Conservation (phyloP, 2,329 filamentous ascomycete genomes). For the Cladosporium halotolerans region DNA sequence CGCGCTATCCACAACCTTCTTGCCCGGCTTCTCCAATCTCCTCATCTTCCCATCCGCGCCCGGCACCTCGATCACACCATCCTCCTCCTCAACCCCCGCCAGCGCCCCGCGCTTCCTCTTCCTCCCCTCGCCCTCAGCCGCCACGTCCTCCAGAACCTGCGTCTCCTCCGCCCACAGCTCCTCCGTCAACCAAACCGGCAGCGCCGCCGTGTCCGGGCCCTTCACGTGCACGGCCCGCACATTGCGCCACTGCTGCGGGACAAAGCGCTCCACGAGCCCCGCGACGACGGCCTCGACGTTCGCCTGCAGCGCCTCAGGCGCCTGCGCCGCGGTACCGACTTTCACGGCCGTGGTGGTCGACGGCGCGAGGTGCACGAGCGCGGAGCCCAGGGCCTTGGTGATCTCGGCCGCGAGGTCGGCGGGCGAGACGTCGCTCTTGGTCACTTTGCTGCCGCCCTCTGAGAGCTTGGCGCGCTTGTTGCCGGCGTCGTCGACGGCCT, state of each 20-base stretch:
- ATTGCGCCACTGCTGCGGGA: slow-evolving; percentile 83
- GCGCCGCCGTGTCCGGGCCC: slow-evolving; percentile 75
- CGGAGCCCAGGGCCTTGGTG: slow-evolving; percentile 66
- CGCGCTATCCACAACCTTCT: slow-evolving; percentile 18
- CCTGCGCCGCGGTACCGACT: slow-evolving; percentile 70
- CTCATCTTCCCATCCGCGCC: slow-evolving; percentile 31
- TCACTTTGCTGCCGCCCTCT: slow-evolving; percentile 32
- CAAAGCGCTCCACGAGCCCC: slow-evolving; percentile 67
- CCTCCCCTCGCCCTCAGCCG: slow-evolving; percentile 23
- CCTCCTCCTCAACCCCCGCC: slow-evolving; percentile 15
- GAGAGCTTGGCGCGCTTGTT: slow-evolving; percentile 40
- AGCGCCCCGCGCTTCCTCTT: slow-evolving; percentile 30
- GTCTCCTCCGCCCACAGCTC: slow-evolving; percentile 78
- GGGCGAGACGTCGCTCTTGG: slow-evolving; percentile 49
- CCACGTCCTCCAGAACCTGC: slow-evolving; percentile 54
- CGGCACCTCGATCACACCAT: slow-evolving; percentile 25
- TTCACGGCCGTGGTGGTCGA: slow-evolving; percentile 74
- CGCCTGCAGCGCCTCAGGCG: slow-evolving; percentile 66
- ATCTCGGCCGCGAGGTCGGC: slow-evolving; percentile 73
- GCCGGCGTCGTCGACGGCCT: slow-evolving; percentile 46
- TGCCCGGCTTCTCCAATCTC: slow-evolving; percentile 22
- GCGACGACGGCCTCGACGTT: slow-evolving; percentile 70
- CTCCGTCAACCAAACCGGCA: slow-evolving; percentile 91
- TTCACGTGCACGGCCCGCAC: slow-evolving; percentile 84
- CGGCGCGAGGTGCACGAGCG: slow-evolving; percentile 72